Base-by-base conservation (phyloP, 768 basidiomycete genomes). In the Holtermanniella nyarrowii region DNA sequence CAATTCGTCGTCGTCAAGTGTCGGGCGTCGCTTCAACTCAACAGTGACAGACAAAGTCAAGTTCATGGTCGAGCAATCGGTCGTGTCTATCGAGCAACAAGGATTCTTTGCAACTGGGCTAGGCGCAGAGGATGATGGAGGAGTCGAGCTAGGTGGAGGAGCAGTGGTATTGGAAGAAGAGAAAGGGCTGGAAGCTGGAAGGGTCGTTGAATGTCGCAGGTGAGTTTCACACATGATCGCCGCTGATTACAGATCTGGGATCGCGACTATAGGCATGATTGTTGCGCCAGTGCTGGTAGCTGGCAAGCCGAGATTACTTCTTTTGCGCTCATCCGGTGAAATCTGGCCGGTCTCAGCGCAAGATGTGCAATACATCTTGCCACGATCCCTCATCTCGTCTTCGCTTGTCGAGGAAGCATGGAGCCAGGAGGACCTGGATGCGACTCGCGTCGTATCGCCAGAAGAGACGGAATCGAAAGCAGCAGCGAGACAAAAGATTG, bases 401-500 rank as follows among this genome's bases (percentile, higher is more conserved):
- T 16, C 47, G 13, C 48, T 65, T 5, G 50, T 56, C 16, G 46
- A 50, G 14, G 7, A 45, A 37, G 65, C 63, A 46, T 65, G 63
- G 61, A 57, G 52, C 1, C 52, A 56, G 7, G 55, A 58, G 10
- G 27, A 60, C 1, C 43, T 65, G 3, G 47, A 54, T 12, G 54
- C 48, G 24, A 13, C 26, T 3, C 13, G 37, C 16, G 18, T 46
- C 44, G 46, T 48, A 20, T 12, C 27, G 7, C 4, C 24, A 42
- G 48, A 42, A 12, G 49, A 45, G 26, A 24, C 49, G 20, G 54
- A 40, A 22, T 54, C 52, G 16, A 62, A 83, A 53, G 67, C 77
- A 44, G 71, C 74, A 23, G 86, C 87, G 2, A 77, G 88, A 2
- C 76, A 86, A 3, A 76, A 80, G 48, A 77, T 83, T 18, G 75